These are phyloP conservation scores for Penicillium macrosclerotiorum DNA, from an alignment of 495 filamentous ascomycete genomes.

Conservation along the genomic window DNA sequence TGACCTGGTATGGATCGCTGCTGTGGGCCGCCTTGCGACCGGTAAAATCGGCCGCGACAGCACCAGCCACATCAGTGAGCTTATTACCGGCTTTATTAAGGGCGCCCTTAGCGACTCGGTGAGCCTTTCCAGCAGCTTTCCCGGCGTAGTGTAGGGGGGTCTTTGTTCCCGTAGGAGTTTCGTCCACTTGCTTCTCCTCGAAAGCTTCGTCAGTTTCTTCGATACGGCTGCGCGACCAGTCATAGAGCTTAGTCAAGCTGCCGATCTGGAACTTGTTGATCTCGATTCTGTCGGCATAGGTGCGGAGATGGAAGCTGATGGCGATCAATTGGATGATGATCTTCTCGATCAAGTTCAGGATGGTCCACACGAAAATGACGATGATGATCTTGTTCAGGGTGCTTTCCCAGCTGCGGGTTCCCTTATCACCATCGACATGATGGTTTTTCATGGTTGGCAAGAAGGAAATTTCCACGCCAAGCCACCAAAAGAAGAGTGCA, in stretches of 20 bases:
- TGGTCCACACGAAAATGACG: conserved; percentile 72
- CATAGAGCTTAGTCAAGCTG: conserved; percentile 77
- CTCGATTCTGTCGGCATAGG: conserved; percentile 89
- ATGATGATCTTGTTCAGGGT: conserved; percentile 86
- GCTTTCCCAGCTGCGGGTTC: conserved; percentile 64
- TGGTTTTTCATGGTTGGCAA: conserved; percentile 67
- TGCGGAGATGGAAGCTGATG: conserved; percentile 86
- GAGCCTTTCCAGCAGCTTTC: conserved; percentile 62
- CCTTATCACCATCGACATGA: conserved; percentile 57
- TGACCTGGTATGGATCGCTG: conserved; percentile 80
- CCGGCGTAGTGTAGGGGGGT: conserved; percentile 71
- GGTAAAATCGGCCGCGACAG: conserved; percentile 93
- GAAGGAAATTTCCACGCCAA: conserved; percentile 71
- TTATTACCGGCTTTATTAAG: conserved; percentile 78
- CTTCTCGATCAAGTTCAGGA: conserved; percentile 86
- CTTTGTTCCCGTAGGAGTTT: conserved; percentile 52
- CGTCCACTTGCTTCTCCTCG: conserved; percentile 46
- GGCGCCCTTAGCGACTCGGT: conserved; percentile 67
- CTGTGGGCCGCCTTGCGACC: conserved; percentile 71
- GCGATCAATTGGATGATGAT: conserved; percentile 94
- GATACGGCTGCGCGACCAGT: conserved; percentile 72
- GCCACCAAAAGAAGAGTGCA: conserved; percentile 89
- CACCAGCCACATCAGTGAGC: conserved; percentile 84
- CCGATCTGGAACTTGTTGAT: conserved; percentile 88
- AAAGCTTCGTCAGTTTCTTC: conserved; percentile 71